Base-by-base conservation (phyloP, 257 asterid species). In the Cinchona pubescens region DNA sequence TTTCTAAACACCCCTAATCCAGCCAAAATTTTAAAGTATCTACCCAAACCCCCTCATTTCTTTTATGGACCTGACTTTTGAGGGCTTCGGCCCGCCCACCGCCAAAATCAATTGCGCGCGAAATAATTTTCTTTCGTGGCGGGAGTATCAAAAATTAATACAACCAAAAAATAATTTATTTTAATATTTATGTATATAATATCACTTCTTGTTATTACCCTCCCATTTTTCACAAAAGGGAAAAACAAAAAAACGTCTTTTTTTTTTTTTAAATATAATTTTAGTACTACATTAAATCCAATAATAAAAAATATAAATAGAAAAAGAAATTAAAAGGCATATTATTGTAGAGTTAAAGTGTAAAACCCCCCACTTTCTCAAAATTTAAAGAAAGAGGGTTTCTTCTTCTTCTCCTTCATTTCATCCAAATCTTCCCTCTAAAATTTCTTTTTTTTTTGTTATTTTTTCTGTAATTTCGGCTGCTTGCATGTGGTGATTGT, bases 401-500 rank as follows among this genome's bases (percentile, higher is more conserved):
- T 65, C 29, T 5, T 65, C 14, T 43, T 34, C 46, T 35, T 67
- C 35, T 38, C 16, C 19, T 35, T 63, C 23, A n/a, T n/a, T 60
- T 59, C 68, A 1, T 30, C 56, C 58, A 55, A 25, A 18, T 30
- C 8, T 19, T 25, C 5, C 25, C 21, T 21, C 69, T 60, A 40
- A 21, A 37, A 0, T 53, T 13, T 32, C 38, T 18, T 29, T 32
- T n/a, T 8, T 64, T 46, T 8, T 2, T 30, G 4, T 25, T 60
- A 48, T 58, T 56, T 37, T 2, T 27, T 6, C 48, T 37, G 16
- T 45, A 48, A 30, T 7, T 34, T 23, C n/a, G 7, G 7, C 1
- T 32, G 23, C 49, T 32, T 64, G 81, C 69, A 64, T 72, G 81
- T 12, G 27, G 23, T 56, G 48, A 43, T 42, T 43, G 13, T n/a